Evolutionary conservation across 768 basidiomycete species (phyloP), one percentile per base, ranked within the genome.

Genomic region (Lactarius vividus): DNA sequence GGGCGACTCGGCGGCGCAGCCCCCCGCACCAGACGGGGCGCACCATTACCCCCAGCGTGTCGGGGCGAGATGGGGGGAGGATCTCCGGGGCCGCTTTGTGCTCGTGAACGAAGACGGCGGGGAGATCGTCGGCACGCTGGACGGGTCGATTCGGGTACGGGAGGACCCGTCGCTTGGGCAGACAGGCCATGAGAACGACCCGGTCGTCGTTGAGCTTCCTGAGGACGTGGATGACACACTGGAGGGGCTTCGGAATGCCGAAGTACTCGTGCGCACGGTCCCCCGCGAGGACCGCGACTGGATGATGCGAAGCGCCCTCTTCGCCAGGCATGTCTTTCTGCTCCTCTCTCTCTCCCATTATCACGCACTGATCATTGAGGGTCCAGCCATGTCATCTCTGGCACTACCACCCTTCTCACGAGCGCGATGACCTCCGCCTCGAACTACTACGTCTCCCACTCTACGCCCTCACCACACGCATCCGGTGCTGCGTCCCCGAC

Each of bases 21-120:
- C 18, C 28, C 39, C 39, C 29, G 10, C 58, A 11, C 4, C 18
- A 4, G 15, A 16, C 15, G 28, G 20, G 8, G 11, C 23, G 46
- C 23, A 23, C 11, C 10, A 39, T 15, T 15, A 26, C 49, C 49
- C 11, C 2, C 49, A 49, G 13, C 23, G n/a, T 20, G 13, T 13
- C 3, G 44, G 18, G 29, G 57, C 16, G 18, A 42, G 6, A 1
- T 42, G 42, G 42, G 58, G 13, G n/a, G 60, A 64, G 20, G 70
- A 69, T 31, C 59, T 70, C n/a, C 68, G 70, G 15, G 70, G 70
- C 18, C 68, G 70, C 3, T 70, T 70, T 42, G 68, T 69, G 2
- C 68, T 70, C 40, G 39, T 70, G 58, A 69, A 70, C 35, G 70
- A 69, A 53, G 68, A 61, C 13, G 42, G 57, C 13, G 64, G 68